phyloP scores from a whole-genome alignment of 306 rosid species.

The Herpetospermum pedunculosum region DNA sequence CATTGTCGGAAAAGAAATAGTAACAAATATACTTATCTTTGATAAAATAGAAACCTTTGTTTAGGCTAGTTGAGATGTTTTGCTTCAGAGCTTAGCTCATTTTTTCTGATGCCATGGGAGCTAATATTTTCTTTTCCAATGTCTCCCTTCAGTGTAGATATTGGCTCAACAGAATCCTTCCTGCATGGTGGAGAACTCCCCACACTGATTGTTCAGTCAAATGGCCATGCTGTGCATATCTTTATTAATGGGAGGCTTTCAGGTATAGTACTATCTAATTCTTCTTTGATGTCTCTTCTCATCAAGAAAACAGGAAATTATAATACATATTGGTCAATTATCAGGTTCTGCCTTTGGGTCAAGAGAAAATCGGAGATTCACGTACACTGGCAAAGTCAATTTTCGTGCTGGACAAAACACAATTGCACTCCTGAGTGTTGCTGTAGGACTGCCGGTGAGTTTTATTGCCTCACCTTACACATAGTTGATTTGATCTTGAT shows the following conservation, averaged over 20 bases:
- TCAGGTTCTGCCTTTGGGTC: slow-evolving; percentile 93
- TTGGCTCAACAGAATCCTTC: slow-evolving; percentile 73
- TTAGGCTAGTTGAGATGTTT: not conserved
- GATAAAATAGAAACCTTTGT: not conserved
- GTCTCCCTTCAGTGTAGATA: slow-evolving; percentile 49
- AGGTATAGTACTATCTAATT: slow-evolving; percentile 36
- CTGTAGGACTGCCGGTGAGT: slow-evolving; percentile 92
- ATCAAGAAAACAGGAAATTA: not conserved
- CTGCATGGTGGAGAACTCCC: slow-evolving; percentile 80
- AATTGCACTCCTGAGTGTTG: slow-evolving; percentile 85
- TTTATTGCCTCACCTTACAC: slow-evolving; percentile 1
- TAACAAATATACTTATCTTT: not conserved
- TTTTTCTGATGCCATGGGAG: not conserved
- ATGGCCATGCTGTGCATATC: slow-evolving; percentile 89
- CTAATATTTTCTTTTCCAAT: slow-evolving; percentile 1
- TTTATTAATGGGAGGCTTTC: slow-evolving; percentile 79
- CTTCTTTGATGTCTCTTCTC: not conserved
- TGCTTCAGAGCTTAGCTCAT: not conserved
- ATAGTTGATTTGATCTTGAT: slow-evolving; percentile 6
- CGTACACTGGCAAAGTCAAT: slow-evolving; percentile 60
- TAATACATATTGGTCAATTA: slow-evolving; percentile 6
- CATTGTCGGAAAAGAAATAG: not conserved
- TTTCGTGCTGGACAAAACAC: slow-evolving; percentile 74
- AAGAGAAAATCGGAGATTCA: slow-evolving; percentile 74
- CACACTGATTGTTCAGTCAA: slow-evolving; percentile 76